Percentiles rank a stretch among this genome's conserved stretches.
Conservation (phyloP, 305 asterid species). For the Stenogyne calaminthoides region DNA sequence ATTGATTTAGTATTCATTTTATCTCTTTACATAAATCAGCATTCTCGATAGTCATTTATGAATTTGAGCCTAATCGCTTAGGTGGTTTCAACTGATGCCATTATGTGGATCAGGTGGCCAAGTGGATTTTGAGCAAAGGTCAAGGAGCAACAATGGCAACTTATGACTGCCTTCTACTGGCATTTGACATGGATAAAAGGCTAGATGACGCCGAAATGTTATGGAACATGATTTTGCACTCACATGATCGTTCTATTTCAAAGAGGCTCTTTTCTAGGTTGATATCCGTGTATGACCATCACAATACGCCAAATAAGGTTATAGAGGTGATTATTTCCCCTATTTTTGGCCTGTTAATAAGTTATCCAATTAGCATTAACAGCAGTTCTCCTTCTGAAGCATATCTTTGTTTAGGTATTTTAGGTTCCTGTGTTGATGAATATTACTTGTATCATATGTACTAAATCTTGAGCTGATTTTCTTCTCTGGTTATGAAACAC, state of each 20-base stretch:
- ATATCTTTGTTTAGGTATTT: not conserved
- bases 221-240: slow-evolving; percentile 79
- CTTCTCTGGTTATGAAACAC: slow-evolving; percentile 18
- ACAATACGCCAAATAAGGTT: slow-evolving; percentile 57
- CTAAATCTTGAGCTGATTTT: slow-evolving; percentile 19
- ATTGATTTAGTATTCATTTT: not conserved
- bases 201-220: slow-evolving; percentile 75
- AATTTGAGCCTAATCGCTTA: not conserved
- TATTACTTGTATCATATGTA: not conserved
- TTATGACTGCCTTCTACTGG: slow-evolving; percentile 71
- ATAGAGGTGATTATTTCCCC: slow-evolving; percentile 57
- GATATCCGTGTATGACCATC: slow-evolving; percentile 82
- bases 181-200: slow-evolving; percentile 88
- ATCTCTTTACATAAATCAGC: not conserved
- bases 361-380: not conserved
- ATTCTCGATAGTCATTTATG: not conserved
- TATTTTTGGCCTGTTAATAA: slow-evolving; percentile 12
- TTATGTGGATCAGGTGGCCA: slow-evolving; percentile 61
- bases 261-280: slow-evolving; percentile 83
- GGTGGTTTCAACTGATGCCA: slow-evolving; percentile 21
- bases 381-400: not conserved
- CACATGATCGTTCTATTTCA: slow-evolving; percentile 73
- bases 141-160: slow-evolving; percentile 93
- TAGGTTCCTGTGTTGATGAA: not conserved
- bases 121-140: slow-evolving; percentile 99